Evolutionary conservation across 306 rosid genomes (phyloP), one percentile per base, ranked within the genome.

Genomic region (Inga oerstediana): DNA sequence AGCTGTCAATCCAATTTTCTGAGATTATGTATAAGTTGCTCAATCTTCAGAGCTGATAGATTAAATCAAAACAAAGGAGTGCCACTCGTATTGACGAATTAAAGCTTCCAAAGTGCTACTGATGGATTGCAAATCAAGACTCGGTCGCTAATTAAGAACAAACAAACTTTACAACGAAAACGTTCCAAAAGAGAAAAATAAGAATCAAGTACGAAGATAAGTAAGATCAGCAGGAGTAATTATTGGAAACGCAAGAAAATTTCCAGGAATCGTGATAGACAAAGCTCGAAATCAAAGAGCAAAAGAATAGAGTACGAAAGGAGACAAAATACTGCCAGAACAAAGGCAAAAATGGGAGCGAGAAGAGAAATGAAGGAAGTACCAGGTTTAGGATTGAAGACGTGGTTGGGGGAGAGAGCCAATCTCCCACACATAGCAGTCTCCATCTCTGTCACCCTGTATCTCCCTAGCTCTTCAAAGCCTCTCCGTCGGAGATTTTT

Each of bases 391-490:
- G 85, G 86, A 79, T 79, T 83, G 89, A 92, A 88, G 88, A 89
- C 83, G 17, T 84, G 86, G 85, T 84, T 90, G 73, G 94, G 89
- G 19, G 98, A 93, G 89, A 90, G 87, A 81, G 88, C 45, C 16
- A 93, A 48, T 82, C 91, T 89, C 85, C 93, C 90, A 22, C 88
- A 87, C 44, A 90, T 87, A 65, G 93, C 93, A 87, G 84, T 90
- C 88, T 92, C 90, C 98, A 93, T 93, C 72, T 72, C 75, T 44
- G 54, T 62, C 75, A 59, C 80, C 68, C 51, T 17, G 37, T 8
- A 27, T 8, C 62, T 7, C 62, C 51, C 3, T 49, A 14, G 43
- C 75, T 37, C 44, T 77, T n/a, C 10, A 6, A 39, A 8, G 43
- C 43, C 27, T 65, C 41, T 64, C 10, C 0, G 19, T 0, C 0